phyloP scores from a whole-genome alignment of 805 yeast species.

The Wickerhamiella sergipiensis region DNA sequence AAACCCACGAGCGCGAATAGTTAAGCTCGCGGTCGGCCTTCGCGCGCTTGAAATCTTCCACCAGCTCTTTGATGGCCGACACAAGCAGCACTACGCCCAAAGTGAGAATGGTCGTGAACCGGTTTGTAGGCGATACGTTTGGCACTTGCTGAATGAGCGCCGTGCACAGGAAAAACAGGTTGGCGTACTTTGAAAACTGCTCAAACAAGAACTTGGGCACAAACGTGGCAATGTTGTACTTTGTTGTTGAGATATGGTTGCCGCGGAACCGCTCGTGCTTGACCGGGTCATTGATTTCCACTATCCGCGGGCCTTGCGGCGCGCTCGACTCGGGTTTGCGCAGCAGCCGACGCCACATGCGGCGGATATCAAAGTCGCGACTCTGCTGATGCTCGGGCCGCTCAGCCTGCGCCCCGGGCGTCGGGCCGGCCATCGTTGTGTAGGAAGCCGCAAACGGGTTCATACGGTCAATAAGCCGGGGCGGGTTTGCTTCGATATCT shows the following conservation, averaged over 20 bases:
- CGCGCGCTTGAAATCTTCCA: conserved; percentile 83
- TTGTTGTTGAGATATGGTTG: conserved; percentile 88
- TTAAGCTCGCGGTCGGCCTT: conserved; percentile 82
- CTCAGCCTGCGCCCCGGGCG: conserved; percentile 9
- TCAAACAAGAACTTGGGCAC: conserved; percentile 89
- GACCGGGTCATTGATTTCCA: conserved; percentile 51
- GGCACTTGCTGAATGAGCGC: conserved; percentile 95
- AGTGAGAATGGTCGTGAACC: conserved; percentile 92
- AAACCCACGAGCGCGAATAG: conserved; percentile 56
- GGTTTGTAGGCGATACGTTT: conserved; percentile 85
- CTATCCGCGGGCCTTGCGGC: conserved; percentile 42
- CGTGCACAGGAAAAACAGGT: conserved; percentile 82
- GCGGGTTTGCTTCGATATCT: neutral
- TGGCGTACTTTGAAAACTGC: conserved; percentile 95
- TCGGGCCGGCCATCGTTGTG: neutral
- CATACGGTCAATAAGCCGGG: neutral
- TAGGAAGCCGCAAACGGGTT: neutral
- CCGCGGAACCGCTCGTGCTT: conserved; percentile 49
- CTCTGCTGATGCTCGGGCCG: conserved; percentile 8
- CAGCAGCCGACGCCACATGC: conserved; percentile 20
- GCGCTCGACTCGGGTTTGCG: conserved; percentile 12
- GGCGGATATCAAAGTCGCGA: conserved; percentile 25
- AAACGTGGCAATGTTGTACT: conserved; percentile 86
- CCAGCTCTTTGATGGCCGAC: conserved; percentile 81
- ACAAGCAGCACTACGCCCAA: conserved; percentile 71